Evolutionary conservation across 257 asterid species (phyloP), one percentile per base, ranked within the genome.

Genomic region (Petunia axillaris): DNA sequence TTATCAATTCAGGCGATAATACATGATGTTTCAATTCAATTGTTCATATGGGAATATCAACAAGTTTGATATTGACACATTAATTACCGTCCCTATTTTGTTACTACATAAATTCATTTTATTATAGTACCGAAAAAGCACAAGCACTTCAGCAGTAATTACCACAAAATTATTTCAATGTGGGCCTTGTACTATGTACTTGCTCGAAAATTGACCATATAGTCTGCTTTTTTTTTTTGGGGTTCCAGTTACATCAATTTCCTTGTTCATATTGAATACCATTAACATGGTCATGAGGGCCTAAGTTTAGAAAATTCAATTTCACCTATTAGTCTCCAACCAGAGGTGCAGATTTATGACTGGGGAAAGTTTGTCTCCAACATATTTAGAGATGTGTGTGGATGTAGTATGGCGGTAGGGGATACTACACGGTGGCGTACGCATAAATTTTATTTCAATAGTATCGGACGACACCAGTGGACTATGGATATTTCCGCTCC

Each of bases 71-170:
- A 50, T 50, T 35, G 77, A 50, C 77, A 71, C 4, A 39, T 5
- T 48, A 46, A 11, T 48, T 71, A 25, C 11, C 5, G 57, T 68
- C 39, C 2, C 8, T 9, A 46, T 43, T 44, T n/a, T 2, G 8
- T 8, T 70, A 70, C 9, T 16, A 46, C 16, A 16, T 25, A 25
- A 48, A 48, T 71, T 35, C 44, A 71, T 46, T 16, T 70, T 25
- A 70, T 71, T 71, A 10, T 35, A 25, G 35, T 71, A 71, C 60
- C 77, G 11, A 71, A 50, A 71, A 48, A 10, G 62, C 62, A 48
- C 77, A 71, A 71, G 58, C 77, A 71, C 35, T 13, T 48, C 43
- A 48, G 59, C 43, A 2, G 62, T 50, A 71, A 70, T 46, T 70
- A 46, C 41, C 25, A 70, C 6, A 48, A 71, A 10, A 71, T 48